phyloP scores from a whole-genome alignment of 2,329 filamentous ascomycete genomes.

The Aschersonia sp. region DNA sequence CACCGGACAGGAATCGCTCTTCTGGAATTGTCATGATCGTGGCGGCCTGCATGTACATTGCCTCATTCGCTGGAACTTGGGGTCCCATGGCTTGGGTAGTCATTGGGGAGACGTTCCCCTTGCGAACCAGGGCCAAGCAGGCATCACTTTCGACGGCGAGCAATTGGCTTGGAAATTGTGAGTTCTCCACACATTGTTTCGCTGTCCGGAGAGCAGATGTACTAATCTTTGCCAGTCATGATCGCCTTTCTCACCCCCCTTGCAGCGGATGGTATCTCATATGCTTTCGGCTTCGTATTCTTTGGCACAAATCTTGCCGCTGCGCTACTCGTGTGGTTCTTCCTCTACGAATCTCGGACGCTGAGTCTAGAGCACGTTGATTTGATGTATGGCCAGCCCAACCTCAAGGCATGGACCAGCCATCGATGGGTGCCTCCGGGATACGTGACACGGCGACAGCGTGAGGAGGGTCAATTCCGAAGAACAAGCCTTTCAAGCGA shows the following conservation, averaged over 20 bases:
- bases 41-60: conserved; percentile 60
- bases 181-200: conserved; percentile 4
- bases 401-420: conserved; percentile 48
- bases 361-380: conserved; percentile 60
- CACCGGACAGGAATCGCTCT: conserved; percentile 25
- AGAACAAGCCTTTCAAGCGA: conserved; percentile 5
- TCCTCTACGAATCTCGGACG: conserved; percentile 50
- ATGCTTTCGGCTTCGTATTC: conserved; percentile 52
- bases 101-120: conserved; percentile 50
- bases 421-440: conserved; percentile 34
- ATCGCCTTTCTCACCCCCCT: conserved; percentile 55
- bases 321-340: conserved; percentile 50
- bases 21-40: conserved; percentile 57
- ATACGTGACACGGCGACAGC: conserved; percentile 24
- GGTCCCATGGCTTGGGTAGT: conserved; percentile 57
- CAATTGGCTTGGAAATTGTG: conserved; percentile 47
- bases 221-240: conserved; percentile 28
- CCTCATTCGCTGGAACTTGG: conserved; percentile 56
- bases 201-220: not conserved
- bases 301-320: conserved; percentile 45
- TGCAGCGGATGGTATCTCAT: conserved; percentile 46
- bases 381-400: conserved; percentile 47
- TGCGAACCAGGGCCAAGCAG: conserved; percentile 38
- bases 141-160: conserved; percentile 37
- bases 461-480: conserved; percentile 15